Evolutionary conservation across 192 early-diverging fungal species (phyloP).

Genomic region (Rhizophagus sp.): DNA sequence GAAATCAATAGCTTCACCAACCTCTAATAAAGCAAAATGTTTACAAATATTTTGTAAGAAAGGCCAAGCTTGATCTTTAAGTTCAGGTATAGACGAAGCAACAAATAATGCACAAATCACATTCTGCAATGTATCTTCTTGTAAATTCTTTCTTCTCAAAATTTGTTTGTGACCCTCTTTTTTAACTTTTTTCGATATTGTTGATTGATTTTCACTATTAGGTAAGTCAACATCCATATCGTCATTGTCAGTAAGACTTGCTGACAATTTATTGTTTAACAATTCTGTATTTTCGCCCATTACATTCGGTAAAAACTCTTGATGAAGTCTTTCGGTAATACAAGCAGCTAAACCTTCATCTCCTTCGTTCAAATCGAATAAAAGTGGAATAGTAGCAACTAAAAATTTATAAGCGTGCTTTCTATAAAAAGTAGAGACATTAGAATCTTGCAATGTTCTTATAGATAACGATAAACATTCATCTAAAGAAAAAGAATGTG

Average conservation of each 20-base stretch:
- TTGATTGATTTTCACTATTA: background rate
- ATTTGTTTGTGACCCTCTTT: conserved; percentile 58
- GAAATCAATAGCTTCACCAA: conserved; percentile 66
- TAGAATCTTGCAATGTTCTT: conserved; percentile 55
- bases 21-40: conserved; percentile 75
- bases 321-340: conserved; percentile 30
- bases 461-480: conserved; percentile 53
- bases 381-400: conserved; percentile 62
- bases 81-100: conserved; percentile 58
- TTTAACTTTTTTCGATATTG: conserved; percentile 32
- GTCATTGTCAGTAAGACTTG: background rate
- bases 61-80: conserved; percentile 62
- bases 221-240: conserved; percentile 38
- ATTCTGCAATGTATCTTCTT: conserved; percentile 64
- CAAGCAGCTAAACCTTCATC: conserved; percentile 42
- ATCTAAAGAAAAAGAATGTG: conserved; percentile 62
- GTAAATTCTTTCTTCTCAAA: conserved; percentile 29
- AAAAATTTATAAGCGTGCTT: conserved; percentile 68
- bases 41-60: conserved; percentile 67
- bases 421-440: conserved; percentile 53
- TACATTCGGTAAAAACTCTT: conserved; percentile 29
- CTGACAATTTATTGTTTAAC: background rate
- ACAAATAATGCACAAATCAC: conserved; percentile 67
- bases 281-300: background rate
- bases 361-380: conserved; percentile 66